Evolutionary conservation across 164 flowering plant genomes (phyloP).

Genomic region (Liriodendron chinense): DNA sequence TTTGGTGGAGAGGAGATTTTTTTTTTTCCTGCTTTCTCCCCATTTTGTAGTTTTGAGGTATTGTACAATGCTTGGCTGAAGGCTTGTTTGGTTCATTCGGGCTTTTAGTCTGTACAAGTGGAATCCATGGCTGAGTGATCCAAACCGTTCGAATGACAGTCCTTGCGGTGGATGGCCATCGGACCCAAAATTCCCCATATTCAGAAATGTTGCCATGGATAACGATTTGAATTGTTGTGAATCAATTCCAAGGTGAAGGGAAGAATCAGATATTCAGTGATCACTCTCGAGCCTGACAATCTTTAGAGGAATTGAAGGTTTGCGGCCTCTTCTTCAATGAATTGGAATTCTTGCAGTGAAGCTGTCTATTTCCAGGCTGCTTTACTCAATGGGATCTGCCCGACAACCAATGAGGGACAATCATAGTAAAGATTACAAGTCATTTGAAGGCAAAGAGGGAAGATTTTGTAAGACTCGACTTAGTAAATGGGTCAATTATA

Average conservation of each 20-base stretch:
- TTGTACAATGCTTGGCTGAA: neutral
- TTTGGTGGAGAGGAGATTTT: neutral
- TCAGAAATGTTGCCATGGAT: neutral
- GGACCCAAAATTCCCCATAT: neutral
- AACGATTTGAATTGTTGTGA: neutral
- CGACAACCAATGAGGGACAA: too few relatives aligned
- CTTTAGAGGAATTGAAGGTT: neutral
- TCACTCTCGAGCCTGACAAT: neutral
- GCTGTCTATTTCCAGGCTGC: too few relatives aligned
- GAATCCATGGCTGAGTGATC: neutral
- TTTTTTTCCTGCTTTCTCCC: neutral
- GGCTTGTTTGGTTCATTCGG: neutral
- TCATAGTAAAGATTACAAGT: too few relatives aligned
- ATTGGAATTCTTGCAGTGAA: too few relatives aligned
- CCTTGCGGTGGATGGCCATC: neutral
- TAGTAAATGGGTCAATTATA: too few relatives aligned
- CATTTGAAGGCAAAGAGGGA: too few relatives aligned
- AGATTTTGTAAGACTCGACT: too few relatives aligned
- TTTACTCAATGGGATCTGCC: too few relatives aligned
- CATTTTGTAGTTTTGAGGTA: neutral
- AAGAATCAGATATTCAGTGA: neutral
- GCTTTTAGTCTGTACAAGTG: too few relatives aligned
- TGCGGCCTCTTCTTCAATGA: too few relatives aligned
- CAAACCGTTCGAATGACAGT: neutral
- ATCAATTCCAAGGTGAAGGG: neutral